Evolutionary conservation across 2,329 filamentous ascomycete species (phyloP), one percentile per base, ranked within the genome.

Genomic region (Acephala macrosclerotiorum): DNA sequence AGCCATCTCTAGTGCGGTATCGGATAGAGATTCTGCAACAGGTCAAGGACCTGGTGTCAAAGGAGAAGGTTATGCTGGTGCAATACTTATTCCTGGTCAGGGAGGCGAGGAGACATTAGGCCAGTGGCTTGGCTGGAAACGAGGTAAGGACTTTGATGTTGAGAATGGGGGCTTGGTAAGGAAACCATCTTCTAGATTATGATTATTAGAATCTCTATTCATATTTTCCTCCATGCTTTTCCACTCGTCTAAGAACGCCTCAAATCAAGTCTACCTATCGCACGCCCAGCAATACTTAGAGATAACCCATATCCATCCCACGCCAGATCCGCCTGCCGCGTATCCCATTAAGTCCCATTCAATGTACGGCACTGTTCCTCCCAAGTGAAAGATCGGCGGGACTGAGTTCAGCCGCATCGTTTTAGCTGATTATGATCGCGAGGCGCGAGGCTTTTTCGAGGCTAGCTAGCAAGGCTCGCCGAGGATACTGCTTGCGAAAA

Each of bases 81-180:
- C 78, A 25, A 78, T 84, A 0, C 76, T 97, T 63, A 77, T 76
- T 3, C 87, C 92, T 0, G 92, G 94, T 0, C 80, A 89, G 26
- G 92, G 91, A 4, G 94, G 93, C 0, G 89, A 93, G 76, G 86
- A 88, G 60, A 84, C 85, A 3, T 76, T 97, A 68, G 80, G 79
- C 59, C 77, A 84, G 58, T 97, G 95, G 95, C 82, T 91, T 71
- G 92, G 93, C 0, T 96, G 93, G 93, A 84, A 81, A 66, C 85
- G 82, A 72, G 93, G 91, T 0, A 83, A 79, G 66, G 87, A 97
- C 36, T 97, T 89, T 76, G 84, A 87, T n/a, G 81, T 92, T 1
- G 78, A 83, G 33, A 80, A 86, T 33, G 91, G 90, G 0, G 89
- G 86, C 0, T 77, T 93, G 68, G 84, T 89, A 22, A 78, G 82